Base-by-base conservation (phyloP, 2,329 filamentous ascomycete species). In the Phialophora tarda region DNA sequence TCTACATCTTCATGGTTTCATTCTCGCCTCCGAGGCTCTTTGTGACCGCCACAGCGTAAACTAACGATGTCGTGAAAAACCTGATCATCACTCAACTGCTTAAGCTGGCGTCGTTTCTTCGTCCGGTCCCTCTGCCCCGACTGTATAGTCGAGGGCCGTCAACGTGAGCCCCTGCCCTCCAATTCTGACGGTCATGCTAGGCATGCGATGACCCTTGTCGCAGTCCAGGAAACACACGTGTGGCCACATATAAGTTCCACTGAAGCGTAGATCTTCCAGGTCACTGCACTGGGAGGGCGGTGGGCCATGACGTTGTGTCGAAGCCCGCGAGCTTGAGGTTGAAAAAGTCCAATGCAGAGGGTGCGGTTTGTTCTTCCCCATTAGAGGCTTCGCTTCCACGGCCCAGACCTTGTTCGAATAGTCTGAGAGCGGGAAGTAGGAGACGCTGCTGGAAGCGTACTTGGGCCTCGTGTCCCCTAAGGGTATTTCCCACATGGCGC, bases 371-470 rank as follows among this genome's bases (percentile, higher is more conserved):
- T 58, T 8, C 28, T 34, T 8, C 55, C 55, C 41, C 26, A 17
- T 58, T 41, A 44, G 21, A 7, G 28, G 21, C 28, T 58, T 1
- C 21, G 55, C 55, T 58, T 58, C 55, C 10, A 58, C 55, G 21
- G 55, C 55, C 55, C 55, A 58, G 55, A 41, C 55, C n/a, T 41
- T 30, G 28, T 44, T 24, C 14, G 55, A 34, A 41, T 41, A 41
- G 55, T 58, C 34, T 2, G 55, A 58, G 30, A 58, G 55, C n/a
- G 30, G 55, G n/a, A 58, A 11, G 34, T 2, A 14, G 7, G 24
- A 6, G 28, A 58, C 32, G 5, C n/a, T 38, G 28, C n/a, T 26
- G 17, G 48, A 51, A 26, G 3, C 7, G 23, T 51, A 51, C n/a
- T 26, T 21, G 11, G 14, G 17, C 1, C 23, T 21, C 11, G 5